Conservation (phyloP, 2,329 filamentous ascomycete species). For the Xylariaceae sp. region DNA sequence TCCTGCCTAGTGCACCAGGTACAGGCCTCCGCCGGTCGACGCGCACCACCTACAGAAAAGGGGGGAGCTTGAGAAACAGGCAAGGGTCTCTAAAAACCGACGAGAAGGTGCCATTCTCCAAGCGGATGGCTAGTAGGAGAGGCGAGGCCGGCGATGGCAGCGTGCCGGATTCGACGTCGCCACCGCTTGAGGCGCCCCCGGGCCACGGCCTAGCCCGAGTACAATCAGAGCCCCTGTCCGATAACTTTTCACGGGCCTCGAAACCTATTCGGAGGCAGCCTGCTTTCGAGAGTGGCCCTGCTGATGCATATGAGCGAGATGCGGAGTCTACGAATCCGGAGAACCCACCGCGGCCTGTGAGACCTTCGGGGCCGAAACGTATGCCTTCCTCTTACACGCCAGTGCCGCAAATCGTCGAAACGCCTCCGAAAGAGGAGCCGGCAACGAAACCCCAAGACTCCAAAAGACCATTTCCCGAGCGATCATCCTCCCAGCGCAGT, state of each 20-base stretch:
- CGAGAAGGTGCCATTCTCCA: slow-evolving; percentile 69
- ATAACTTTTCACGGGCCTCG: slow-evolving; percentile 59
- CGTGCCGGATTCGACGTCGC: slow-evolving; percentile 29
- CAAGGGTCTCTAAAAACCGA: slow-evolving; percentile 74
- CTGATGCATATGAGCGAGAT: slow-evolving; percentile 39
- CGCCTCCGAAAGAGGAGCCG: slow-evolving; percentile 44
- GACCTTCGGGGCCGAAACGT: slow-evolving; percentile 19
- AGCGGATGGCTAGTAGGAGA: slow-evolving; percentile 59
- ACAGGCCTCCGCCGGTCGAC: slow-evolving; percentile 84
- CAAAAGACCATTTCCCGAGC: slow-evolving; percentile 42
- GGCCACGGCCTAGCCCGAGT: slow-evolving; percentile 55
- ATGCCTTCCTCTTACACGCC: slow-evolving; percentile 21
- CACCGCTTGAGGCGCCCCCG: slow-evolving; percentile 41
- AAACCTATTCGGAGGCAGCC: slow-evolving; percentile 43
- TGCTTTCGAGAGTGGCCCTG: slow-evolving; percentile 42
- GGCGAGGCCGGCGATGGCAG: slow-evolving; percentile 50
- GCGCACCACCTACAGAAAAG: slow-evolving; percentile 79
- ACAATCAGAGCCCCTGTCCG: slow-evolving; percentile 62
- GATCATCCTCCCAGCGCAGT: slow-evolving; percentile 49
- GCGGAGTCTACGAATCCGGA: slow-evolving; percentile 26
- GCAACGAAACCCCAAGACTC: slow-evolving; percentile 19
- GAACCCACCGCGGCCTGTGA: slow-evolving; percentile 9
- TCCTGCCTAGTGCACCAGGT: slow-evolving; percentile 72
- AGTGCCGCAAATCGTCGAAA: slow-evolving; percentile 61
- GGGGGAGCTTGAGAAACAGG: slow-evolving; percentile 83